Base-by-base conservation (phyloP, 768 basidiomycete genomes). In the Tricholoma sp. region DNA sequence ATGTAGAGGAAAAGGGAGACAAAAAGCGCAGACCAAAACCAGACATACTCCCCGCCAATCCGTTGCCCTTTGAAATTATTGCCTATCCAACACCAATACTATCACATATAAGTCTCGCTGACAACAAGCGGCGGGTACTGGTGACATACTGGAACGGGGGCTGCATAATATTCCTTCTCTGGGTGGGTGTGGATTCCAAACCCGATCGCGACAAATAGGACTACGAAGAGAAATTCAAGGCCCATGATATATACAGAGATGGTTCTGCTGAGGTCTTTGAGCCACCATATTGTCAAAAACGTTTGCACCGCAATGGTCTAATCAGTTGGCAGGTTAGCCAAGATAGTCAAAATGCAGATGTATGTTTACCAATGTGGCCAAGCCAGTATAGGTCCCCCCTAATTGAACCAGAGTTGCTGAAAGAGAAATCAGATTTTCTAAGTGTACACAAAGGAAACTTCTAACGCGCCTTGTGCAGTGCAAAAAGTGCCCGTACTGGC, bases 11-110 rank as follows among this genome's bases (percentile, higher is more conserved):
- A 12, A 19, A 67, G 50, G 9, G 75, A 76, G 43, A 72, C 57
- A 24, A 63, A 59, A 5, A 78, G 65, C 3, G 76, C 69, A 37
- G 74, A 43, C 79, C 79, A 43, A 79, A 27, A 66, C 79, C 79
- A 79, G 19, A 77, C 22, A 54, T 79, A 79, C 63, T 78, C 76
- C 2, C 74, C 76, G 50, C 60, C 70, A 16, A 77, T 65, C 21
- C 72, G 68, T 57, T 71, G 67, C 1, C 58, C 58, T 1, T 62
- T 22, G 61, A 68, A 73, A 10, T 63, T 37, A 5, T 64, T 45
- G 34, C 71, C 66, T 54, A 80, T 73, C 77, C 77, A 78, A 59
- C 78, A 80, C 77, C 77, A 77, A 57, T 72, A 74, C 65, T 67
- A 34, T 4, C 24, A 47, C 29, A 21, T 35, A 52, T 47, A 21